These are phyloP conservation scores for Mucor saturninus DNA, from an alignment of 371 early-diverging fungal species.

Conservation along the genomic window DNA sequence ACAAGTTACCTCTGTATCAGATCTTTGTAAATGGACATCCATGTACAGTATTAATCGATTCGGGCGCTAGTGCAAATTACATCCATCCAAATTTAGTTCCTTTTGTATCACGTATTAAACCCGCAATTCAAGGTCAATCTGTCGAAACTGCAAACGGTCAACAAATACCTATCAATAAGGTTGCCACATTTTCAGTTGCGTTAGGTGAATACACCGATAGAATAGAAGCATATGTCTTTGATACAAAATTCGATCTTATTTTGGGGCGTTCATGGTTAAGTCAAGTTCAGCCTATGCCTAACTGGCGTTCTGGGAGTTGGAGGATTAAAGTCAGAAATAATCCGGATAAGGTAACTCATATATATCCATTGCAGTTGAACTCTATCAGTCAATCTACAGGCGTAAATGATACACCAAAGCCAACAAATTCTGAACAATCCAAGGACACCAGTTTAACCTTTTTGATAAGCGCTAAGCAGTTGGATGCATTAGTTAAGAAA, in stretches of 20 bases:
- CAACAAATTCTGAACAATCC: neutral
- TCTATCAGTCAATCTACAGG: neutral
- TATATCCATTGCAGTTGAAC: neutral
- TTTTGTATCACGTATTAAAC: neutral
- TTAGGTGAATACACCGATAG: neutral
- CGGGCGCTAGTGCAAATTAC: constrained; percentile 8
- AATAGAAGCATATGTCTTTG: constrained; percentile 11
- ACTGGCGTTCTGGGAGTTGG: constrained; percentile 1
- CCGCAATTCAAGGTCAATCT: neutral
- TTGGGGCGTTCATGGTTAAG: constrained; percentile 1
- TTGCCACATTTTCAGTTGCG: neutral
- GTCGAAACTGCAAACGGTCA: constrained; percentile 18
- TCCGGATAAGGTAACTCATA: neutral
- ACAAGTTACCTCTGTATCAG: constrained; percentile 1
- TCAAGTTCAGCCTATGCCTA: neutral
- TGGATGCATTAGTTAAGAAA: neutral
- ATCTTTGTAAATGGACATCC: neutral
- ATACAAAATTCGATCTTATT: constrained; percentile 13
- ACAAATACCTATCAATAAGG: neutral
- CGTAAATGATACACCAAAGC: neutral
- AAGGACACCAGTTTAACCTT: neutral
- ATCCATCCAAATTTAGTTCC: neutral
- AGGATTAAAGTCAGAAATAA: neutral
- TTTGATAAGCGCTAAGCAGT: constrained; percentile 2
- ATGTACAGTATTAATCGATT: constrained; percentile 1